phyloP scores from a whole-genome alignment of 2,329 filamentous ascomycete species.

The Biscogniauxia marginata region DNA sequence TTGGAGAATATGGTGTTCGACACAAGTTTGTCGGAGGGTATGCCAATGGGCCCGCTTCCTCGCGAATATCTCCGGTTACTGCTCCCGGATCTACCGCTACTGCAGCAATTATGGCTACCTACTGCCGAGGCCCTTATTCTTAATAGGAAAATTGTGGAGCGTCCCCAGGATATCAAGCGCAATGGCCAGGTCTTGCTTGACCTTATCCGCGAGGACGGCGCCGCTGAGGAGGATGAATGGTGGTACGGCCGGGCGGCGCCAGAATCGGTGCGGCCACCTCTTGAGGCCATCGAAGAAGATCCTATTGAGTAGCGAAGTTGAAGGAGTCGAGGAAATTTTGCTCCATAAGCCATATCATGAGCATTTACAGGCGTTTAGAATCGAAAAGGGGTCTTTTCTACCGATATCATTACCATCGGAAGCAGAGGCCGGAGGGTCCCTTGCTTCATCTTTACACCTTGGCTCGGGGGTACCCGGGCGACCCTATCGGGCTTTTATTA shows the following conservation, averaged over 20 bases:
- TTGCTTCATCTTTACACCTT: neutral
- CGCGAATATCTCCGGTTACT: constrained; percentile 50
- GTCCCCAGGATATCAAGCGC: constrained; percentile 60
- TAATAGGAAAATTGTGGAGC: constrained; percentile 56
- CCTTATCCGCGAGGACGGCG: constrained; percentile 61
- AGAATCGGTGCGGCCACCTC: constrained; percentile 53
- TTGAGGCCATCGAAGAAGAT: constrained; percentile 53
- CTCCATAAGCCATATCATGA: constrained; percentile 1
- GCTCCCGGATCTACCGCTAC: constrained; percentile 53
- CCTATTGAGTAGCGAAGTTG: constrained; percentile 35
- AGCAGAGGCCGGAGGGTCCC: neutral
- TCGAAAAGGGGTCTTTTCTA: neutral
- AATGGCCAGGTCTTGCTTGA: constrained; percentile 63
- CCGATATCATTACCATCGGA: neutral
- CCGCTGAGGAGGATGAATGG: constrained; percentile 62
- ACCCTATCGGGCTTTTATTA: neutral
- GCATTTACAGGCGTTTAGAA: constrained; percentile 33
- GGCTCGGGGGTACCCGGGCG: neutral
- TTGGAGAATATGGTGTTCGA: constrained; percentile 50
- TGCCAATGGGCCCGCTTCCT: constrained; percentile 57
- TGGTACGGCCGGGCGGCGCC: constrained; percentile 54
- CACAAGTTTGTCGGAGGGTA: constrained; percentile 59
- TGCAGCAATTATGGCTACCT: constrained; percentile 62
- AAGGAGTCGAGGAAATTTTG: constrained; percentile 7
- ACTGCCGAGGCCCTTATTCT: constrained; percentile 63